Conservation (phyloP, 2,329 filamentous ascomycete genomes). For the Verticillium alfalfae region DNA sequence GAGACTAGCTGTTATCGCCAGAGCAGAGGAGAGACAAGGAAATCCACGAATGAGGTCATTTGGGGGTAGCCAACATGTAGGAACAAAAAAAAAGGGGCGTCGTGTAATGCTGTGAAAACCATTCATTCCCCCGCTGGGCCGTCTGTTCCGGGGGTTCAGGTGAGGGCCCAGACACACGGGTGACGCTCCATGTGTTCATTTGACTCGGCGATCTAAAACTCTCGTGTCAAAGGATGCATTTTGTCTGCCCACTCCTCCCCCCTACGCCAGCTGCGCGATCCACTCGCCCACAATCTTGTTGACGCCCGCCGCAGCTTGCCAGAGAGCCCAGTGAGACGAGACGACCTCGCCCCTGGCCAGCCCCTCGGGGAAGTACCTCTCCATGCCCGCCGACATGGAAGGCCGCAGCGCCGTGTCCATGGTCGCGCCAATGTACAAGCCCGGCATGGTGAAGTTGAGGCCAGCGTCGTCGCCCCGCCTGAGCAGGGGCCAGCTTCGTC, state of each 20-base stretch:
- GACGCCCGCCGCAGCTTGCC: constrained; percentile 59
- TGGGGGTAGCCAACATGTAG: no score
- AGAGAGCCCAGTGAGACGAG: constrained; percentile 69
- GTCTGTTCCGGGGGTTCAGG: no score
- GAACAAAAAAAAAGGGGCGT: no score
- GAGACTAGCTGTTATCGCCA: no score
- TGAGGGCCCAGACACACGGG: no score
- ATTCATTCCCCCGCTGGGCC: no score
- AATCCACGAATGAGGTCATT: no score
- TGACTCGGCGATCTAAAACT: no score
- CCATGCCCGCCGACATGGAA: constrained; percentile 63
- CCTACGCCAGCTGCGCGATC: not conserved
- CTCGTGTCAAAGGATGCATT: no score
- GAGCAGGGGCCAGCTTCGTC: constrained; percentile 62
- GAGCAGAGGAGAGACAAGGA: no score
- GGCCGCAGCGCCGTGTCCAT: constrained; percentile 63
- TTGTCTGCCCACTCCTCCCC: not conserved
- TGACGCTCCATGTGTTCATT: no score
- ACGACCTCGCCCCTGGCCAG: constrained; percentile 56
- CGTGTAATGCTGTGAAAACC: no score
- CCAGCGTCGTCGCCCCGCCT: constrained; percentile 33
- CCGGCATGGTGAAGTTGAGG: constrained; percentile 45
- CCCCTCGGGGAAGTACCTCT: constrained; percentile 47
- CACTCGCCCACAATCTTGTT: constrained; percentile 34
- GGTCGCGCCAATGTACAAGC: constrained; percentile 64